phyloP scores from a whole-genome alignment of 805 yeast genomes.

The Pichia exigua region DNA sequence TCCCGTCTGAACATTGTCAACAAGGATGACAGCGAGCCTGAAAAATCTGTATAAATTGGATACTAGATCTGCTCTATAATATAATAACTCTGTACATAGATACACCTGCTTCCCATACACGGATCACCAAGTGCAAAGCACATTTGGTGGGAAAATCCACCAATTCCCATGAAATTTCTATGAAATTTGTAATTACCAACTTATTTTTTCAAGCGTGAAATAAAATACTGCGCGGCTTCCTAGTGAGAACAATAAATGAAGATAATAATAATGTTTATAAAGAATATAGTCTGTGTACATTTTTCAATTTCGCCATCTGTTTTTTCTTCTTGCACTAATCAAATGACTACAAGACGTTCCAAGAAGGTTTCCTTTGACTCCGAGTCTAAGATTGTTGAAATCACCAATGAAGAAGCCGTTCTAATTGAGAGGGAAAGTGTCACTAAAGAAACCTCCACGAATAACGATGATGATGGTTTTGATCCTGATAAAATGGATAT shows the following conservation, averaged over 20 bases:
- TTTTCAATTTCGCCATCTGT: neutral
- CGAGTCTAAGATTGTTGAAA: slow-evolving; percentile 8
- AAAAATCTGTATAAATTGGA: neutral
- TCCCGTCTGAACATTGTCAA: slow-evolving; percentile 12
- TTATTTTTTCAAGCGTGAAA: neutral
- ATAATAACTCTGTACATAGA: neutral
- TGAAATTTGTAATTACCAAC: no score
- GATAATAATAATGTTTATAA: neutral
- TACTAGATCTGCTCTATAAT: neutral
- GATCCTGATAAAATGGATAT: slow-evolving; percentile 12
- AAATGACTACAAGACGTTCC: slow-evolving; percentile 7
- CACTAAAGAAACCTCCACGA: neutral
- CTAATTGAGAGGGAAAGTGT: neutral
- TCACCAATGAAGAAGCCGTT: slow-evolving; percentile 5
- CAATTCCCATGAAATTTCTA: no score
- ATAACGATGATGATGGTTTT: slow-evolving; percentile 1
- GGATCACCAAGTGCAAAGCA: no score
- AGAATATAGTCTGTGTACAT: neutral
- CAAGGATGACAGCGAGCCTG: slow-evolving; percentile 5
- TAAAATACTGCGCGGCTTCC: neutral
- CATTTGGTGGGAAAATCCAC: no score
- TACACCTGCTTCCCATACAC: neutral
- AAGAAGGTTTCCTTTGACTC: slow-evolving; percentile 12
- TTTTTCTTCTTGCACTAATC: neutral
- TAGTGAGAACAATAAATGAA: neutral